Base-by-base conservation (phyloP, 257 asterid species). In the Anisodus acutangulus region DNA sequence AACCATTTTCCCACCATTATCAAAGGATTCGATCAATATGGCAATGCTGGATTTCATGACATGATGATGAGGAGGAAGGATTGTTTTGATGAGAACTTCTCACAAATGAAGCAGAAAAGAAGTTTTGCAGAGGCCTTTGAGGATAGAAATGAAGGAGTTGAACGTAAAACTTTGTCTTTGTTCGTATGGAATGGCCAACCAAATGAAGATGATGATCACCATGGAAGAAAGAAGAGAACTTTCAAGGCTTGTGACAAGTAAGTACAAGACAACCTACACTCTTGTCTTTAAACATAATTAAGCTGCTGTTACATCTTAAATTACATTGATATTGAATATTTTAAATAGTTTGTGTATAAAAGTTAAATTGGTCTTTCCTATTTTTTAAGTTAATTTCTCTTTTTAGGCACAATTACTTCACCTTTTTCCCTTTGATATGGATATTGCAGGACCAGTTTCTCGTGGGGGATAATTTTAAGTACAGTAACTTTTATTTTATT, bases 121-220 rank as follows among this genome's bases (percentile, higher is more conserved):
- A 22, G 54, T 82, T 87, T 62, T 37, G 80, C 11, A 4, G 83
- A 86, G 84, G 89, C 85, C 0, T 62, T 88, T 60, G 89, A 89
- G 12, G 54, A 67, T 19, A 9, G 43, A 47, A 58, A 8, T 58
- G 85, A 74, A 16, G 90, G 82, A 84, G 87, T 84, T 51, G 82
- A 83, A 8, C 63, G 76, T 60, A 85, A 88, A 63, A 85, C 83
- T 6, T 82, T 87, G 86, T 78, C 90, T 54, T 76, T 89, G 88
- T 83, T 91, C 17, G 68, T 87, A 3, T 91, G 95, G 94, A 85
- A 84, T 63, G 93, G 93, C 19, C 89, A 86, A 31, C 90, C 91
- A 17, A 85, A 87, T 58, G 87, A 85, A 3, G 91, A 58, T 15
- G 63, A 17, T 9, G 57, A 43, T 70, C 55, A 9, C 79, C 79